These are phyloP conservation scores for Annulohypoxylon truncatum DNA, from an alignment of 2,329 filamentous ascomycete species.

Conservation along the genomic window DNA sequence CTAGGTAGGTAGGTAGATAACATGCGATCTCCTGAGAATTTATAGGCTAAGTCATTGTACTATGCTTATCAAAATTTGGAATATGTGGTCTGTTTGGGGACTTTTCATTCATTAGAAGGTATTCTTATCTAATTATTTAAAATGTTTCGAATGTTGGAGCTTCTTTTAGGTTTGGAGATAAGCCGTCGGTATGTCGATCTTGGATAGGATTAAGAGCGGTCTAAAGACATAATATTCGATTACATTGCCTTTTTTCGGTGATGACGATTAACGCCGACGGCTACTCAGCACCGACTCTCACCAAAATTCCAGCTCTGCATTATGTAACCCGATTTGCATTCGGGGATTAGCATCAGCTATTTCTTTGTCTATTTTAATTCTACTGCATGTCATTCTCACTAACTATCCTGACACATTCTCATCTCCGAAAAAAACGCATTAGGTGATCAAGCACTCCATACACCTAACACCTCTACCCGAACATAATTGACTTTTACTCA, in stretches of 20 bases:
- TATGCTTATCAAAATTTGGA: background rate
- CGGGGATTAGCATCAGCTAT: background rate
- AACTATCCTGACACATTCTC: background rate
- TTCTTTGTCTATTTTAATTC: background rate
- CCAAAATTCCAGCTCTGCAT: background rate
- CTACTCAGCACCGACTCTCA: constrained; percentile 3
- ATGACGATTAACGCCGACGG: constrained; percentile 25
- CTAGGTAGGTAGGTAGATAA: background rate
- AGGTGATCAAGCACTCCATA: background rate
- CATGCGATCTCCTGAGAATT: background rate
- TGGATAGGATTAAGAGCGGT: background rate
- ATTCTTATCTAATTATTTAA: too few species aligned
- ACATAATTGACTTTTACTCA: background rate
- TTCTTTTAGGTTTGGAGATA: background rate
- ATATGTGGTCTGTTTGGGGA: background rate
- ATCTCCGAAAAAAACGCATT: background rate
- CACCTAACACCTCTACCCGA: background rate
- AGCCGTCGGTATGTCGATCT: background rate
- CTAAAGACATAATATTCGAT: background rate
- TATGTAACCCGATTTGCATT: background rate
- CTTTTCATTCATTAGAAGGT: too few species aligned
- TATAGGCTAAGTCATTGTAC: background rate
- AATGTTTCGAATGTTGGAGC: too few species aligned
- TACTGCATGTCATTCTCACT: background rate
- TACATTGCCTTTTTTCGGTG: constrained; percentile 13